Evolutionary conservation across 306 rosid genomes (phyloP).

Genomic region (Lithocarpus polystachyus): DNA sequence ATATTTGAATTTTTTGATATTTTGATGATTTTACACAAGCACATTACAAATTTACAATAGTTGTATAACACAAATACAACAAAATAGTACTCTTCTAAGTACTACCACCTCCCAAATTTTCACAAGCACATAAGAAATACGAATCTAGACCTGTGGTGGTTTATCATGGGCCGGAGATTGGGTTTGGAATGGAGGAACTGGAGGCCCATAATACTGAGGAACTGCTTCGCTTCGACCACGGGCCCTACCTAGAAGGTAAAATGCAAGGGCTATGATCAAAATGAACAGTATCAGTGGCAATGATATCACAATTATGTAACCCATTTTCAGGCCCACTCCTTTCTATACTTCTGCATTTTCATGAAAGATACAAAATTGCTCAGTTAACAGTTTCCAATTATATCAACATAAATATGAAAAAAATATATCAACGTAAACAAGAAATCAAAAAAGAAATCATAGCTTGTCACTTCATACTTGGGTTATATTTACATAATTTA

Average conservation of each 20-base stretch:
- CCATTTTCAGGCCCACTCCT: constrained; percentile 25
- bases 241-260: constrained; percentile 51
- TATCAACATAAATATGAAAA: too few relatives aligned
- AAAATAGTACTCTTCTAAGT: neutral
- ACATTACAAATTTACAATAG: neutral
- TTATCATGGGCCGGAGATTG: constrained; percentile 25
- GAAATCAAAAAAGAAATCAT: neutral
- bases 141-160: neutral
- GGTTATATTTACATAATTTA: too few relatives aligned
- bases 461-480: neutral
- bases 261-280: constrained; percentile 45
- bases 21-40: neutral
- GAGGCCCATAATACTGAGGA: constrained; percentile 40
- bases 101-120: neutral
- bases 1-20: too few relatives aligned
- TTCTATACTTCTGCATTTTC: too few relatives aligned
- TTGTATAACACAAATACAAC: neutral
- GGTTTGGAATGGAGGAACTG: constrained; percentile 42
- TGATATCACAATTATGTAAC: constrained; percentile 36
- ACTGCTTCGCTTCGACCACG: constrained; percentile 28
- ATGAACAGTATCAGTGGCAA: constrained; percentile 49
- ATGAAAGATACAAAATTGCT: neutral
- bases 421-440: neutral
- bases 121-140: neutral
- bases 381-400: too few relatives aligned